A percentile compares a stretch with the other conserved stretches of the same genome.
Evolutionary conservation across 345 rosid species (phyloP).

Genomic region (Boechera stricta): DNA sequence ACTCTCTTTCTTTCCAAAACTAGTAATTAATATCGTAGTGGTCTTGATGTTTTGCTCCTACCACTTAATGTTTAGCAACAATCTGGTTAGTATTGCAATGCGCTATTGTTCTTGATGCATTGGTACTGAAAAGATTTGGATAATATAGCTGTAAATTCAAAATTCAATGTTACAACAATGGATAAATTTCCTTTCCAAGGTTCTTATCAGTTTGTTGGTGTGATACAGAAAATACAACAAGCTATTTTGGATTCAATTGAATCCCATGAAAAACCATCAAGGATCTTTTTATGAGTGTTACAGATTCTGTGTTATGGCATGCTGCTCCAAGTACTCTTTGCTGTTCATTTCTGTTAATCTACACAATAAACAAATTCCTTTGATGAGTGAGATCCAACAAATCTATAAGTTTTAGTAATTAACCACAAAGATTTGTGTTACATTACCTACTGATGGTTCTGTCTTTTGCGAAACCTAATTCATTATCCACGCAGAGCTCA

Average conservation of each 20-base stretch:
- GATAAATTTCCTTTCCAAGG: background rate
- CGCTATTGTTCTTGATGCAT: conserved; percentile 12
- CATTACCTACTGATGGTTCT: conserved; percentile 93
- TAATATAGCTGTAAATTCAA: conserved; percentile 38
- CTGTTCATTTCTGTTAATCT: conserved; percentile 98
- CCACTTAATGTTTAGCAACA: conserved; percentile 27
- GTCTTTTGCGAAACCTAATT: conserved; percentile 95
- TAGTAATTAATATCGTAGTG: background rate
- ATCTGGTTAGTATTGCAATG: conserved; percentile 19
- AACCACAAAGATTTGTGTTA: background rate
- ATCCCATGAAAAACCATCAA: background rate
- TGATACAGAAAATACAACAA: conserved; percentile 35
- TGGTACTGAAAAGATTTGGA: conserved; percentile 15
- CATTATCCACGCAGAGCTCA: conserved; percentile 92
- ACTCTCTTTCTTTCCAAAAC: conserved; percentile 66
- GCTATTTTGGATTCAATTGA: conserved; percentile 15
- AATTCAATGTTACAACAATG: conserved; percentile 29
- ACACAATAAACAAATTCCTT: conserved; percentile 30
- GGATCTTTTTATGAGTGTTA: conserved; percentile 19
- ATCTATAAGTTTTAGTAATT: background rate
- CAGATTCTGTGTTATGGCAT: background rate
- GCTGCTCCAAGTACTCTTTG: conserved; percentile 50
- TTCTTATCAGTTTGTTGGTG: conserved; percentile 18
- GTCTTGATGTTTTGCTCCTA: conserved; percentile 29
- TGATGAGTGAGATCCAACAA: background rate